phyloP scores from a whole-genome alignment of 345 rosid genomes.

The Orychophragmus violaceus region DNA sequence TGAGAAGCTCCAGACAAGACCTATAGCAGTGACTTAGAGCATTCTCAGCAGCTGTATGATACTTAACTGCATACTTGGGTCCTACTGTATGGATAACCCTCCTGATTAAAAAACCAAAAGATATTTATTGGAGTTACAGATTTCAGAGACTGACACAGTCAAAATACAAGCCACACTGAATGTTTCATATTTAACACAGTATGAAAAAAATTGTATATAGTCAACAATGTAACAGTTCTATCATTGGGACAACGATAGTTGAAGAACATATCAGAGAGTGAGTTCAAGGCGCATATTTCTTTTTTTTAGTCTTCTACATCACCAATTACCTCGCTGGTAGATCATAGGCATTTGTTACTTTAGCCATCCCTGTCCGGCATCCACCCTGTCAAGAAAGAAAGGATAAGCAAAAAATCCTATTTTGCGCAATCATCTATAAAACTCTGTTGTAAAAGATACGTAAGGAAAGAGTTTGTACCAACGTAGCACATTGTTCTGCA shows the following conservation, averaged over 20 bases:
- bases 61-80: constrained; percentile 92
- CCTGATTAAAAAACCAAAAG: constrained; percentile 35
- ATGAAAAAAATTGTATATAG: neutral
- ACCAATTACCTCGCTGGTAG: constrained; percentile 81
- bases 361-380: constrained; percentile 97
- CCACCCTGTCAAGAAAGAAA: constrained; percentile 67
- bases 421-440: neutral
- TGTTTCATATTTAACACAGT: neutral
- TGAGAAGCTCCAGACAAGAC: constrained; percentile 89
- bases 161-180: neutral
- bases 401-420: neutral
- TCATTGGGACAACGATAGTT: neutral
- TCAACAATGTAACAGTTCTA: constrained; percentile 8
- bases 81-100: constrained; percentile 93
- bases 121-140: neutral
- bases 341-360: constrained; percentile 89
- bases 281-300: neutral
- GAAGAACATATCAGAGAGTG: neutral
- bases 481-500: constrained; percentile 81
- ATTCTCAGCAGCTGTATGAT: constrained; percentile 98
- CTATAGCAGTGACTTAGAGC: constrained; percentile 98
- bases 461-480: constrained; percentile 41
- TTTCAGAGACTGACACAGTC: neutral
- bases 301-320: neutral
- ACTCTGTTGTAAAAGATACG: neutral